A percentile compares a stretch with the other conserved stretches of the same genome.
Evolutionary conservation across 768 basidiomycete species (phyloP).

Genomic region (Phaeotremella skinneri): DNA sequence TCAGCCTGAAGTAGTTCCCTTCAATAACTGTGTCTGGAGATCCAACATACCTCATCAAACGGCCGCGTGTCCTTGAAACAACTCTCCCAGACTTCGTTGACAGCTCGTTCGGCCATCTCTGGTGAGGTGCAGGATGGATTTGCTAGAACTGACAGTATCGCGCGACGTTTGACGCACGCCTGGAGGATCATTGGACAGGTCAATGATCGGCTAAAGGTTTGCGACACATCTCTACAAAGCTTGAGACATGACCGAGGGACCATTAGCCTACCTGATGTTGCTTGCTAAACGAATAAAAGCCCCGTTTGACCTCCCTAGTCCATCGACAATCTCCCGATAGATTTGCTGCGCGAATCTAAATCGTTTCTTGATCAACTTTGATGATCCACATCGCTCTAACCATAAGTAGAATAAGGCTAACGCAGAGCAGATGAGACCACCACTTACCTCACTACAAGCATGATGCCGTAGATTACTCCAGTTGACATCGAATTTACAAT

Average conservation of each 20-base stretch:
- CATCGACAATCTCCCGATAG: conserved; percentile 90
- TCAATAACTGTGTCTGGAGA: background rate
- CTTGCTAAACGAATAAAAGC: conserved; percentile 77
- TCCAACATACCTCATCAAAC: conserved; percentile 80
- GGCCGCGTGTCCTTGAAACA: conserved; percentile 93
- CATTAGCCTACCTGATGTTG: conserved; percentile 75
- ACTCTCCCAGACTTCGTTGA: conserved; percentile 96
- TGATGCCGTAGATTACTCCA: conserved; percentile 89
- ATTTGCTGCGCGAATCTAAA: conserved; percentile 89
- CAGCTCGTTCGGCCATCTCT: conserved; percentile 77
- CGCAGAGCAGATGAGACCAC: background rate
- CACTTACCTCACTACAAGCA: conserved; percentile 88
- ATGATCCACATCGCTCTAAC: conserved; percentile 16
- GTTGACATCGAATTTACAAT: conserved; percentile 89
- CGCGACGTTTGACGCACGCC: conserved; percentile 87
- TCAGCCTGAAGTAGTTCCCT: background rate
- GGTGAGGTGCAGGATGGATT: conserved; percentile 77
- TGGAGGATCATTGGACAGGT: conserved; percentile 52
- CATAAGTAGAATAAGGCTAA: background rate
- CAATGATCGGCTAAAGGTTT: conserved; percentile 20
- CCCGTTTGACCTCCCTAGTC: conserved; percentile 73
- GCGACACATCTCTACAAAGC: too few relatives aligned
- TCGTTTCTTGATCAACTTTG: conserved; percentile 1
- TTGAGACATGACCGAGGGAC: conserved; percentile 1
- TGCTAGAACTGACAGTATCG: conserved; percentile 72